Evolutionary conservation across 2,329 filamentous ascomycete species (phyloP).

Genomic region (Penicillium sp.): DNA sequence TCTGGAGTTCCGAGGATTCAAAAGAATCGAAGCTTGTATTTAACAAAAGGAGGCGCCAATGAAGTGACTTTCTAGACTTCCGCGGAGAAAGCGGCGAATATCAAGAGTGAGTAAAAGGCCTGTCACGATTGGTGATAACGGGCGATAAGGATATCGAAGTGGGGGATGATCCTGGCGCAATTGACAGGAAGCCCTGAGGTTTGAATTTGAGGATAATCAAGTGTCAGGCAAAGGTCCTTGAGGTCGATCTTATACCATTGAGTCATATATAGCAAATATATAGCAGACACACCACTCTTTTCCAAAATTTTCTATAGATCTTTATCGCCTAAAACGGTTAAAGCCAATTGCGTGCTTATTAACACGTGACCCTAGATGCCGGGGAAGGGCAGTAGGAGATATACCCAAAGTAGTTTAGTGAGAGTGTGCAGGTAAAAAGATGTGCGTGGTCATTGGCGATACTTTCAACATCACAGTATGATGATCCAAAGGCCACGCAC

Average conservation of each 20-base stretch:
- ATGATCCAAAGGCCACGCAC: not conserved
- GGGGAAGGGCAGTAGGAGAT: not conserved
- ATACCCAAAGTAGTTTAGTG: not conserved
- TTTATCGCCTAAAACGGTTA: not conserved
- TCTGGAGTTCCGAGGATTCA: not conserved
- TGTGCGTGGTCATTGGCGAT: not conserved
- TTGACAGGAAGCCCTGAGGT: not conserved
- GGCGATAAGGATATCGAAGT: constrained; percentile 17
- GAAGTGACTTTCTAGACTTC: constrained; percentile 8
- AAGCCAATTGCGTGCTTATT: constrained; percentile 3
- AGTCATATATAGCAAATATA: not conserved
- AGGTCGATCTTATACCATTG: not conserved
- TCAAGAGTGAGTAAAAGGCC: constrained; percentile 21
- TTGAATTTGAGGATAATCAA: not conserved
- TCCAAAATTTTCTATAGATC: not conserved
- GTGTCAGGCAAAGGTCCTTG: not conserved
- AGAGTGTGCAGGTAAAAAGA: not conserved
- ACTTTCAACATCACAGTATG: not conserved
- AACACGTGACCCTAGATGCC: not conserved
- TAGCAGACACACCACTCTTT: not conserved
- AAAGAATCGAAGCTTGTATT: not conserved
- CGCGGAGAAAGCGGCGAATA: constrained; percentile 21
- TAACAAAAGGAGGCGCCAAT: not conserved
- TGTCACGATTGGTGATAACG: constrained; percentile 21
- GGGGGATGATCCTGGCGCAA: not conserved